Evolutionary conservation across 768 basidiomycete species (phyloP).

Genomic region (Collybia mongolica): DNA sequence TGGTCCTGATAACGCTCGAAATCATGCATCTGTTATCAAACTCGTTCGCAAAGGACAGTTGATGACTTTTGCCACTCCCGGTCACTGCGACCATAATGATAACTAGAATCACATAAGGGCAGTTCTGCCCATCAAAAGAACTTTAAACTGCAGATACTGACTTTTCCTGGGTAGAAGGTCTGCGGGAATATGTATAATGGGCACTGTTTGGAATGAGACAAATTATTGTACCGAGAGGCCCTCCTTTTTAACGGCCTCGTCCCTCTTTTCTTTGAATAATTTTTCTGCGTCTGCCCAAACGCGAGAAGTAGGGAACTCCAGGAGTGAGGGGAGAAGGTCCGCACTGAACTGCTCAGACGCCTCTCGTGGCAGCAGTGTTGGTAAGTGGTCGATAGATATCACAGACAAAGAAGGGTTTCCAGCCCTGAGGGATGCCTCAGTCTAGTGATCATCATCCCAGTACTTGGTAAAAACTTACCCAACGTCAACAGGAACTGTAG

Average conservation of each 20-base stretch:
- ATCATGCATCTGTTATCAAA: too few species aligned
- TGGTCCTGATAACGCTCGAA: too few species aligned
- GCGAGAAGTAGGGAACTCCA: slow-evolving; percentile 74
- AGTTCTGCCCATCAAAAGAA: too few species aligned
- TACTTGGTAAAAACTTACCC: slow-evolving; percentile 48
- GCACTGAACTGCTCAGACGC: slow-evolving; percentile 94
- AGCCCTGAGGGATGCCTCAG: slow-evolving; percentile 31
- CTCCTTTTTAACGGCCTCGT: slow-evolving; percentile 40
- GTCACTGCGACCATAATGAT: too few species aligned
- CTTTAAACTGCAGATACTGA: too few species aligned
- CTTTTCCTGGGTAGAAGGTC: too few species aligned
- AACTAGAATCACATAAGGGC: too few species aligned
- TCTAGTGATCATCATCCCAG: neutral
- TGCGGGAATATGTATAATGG: too few species aligned
- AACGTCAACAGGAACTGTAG: slow-evolving; percentile 86
- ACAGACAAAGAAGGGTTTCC: slow-evolving; percentile 74
- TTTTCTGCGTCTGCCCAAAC: slow-evolving; percentile 90
- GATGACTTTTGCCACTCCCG: too few species aligned
- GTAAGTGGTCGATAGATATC: slow-evolving; percentile 95
- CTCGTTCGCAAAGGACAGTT: too few species aligned
- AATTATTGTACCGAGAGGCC: slow-evolving; percentile 16
- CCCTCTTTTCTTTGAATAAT: slow-evolving; percentile 64
- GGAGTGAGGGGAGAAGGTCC: slow-evolving; percentile 81
- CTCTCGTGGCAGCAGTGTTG: slow-evolving; percentile 91
- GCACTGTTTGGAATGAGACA: too few species aligned